Evolutionary conservation across 495 filamentous ascomycete species (phyloP), one percentile per base, ranked within the genome.

Genomic region (Podospora anserina): DNA sequence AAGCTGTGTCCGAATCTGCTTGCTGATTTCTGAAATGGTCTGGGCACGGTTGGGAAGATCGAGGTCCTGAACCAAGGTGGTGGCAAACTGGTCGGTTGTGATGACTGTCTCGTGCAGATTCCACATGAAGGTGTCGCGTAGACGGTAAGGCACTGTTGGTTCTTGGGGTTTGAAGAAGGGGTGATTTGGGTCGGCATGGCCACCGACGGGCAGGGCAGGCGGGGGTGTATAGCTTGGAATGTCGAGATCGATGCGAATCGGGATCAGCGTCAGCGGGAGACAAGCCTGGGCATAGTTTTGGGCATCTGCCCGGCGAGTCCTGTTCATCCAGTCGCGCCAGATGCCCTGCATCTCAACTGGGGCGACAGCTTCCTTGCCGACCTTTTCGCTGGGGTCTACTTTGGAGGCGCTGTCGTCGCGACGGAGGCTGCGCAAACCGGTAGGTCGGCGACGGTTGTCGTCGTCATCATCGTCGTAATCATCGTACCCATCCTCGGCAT

Each of bases 101-200:
- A 94, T 90, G 34, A 97, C 81, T 2, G 91, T 91, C 80, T 99
- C 95, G 78, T 98, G 93, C 11, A 99, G 84, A 75, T 99, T 99
- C 95, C 95, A 99, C 27, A 98, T 79, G 75, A 99, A 97, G 28
- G 89, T 90, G 71, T 99, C 95, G 77, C 96, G 93, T 44, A 99
- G 83, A 60, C 94, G 85, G 77, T 90, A 97, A 3, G 91, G 88
- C 18, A 93, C 89, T 26, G 92, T 89, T 61, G 86, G 80, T 55
- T 97, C 94, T 32, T 89, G 90, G 27, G 83, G 81, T 72, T 87
- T 88, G 79, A 94, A 97, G n/a, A 88, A 87, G 5, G 91, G 88
- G 66, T 91, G 78, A 18, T 84, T 83, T 4, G 72, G 73, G 59
- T 82, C 83, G n/a, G 70, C 69, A 13, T 86, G 85, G 68, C 85